A percentile compares a stretch with the other conserved stretches of the same genome.
Conservation (phyloP, 345 rosid species). For the Cardamine occulta region DNA sequence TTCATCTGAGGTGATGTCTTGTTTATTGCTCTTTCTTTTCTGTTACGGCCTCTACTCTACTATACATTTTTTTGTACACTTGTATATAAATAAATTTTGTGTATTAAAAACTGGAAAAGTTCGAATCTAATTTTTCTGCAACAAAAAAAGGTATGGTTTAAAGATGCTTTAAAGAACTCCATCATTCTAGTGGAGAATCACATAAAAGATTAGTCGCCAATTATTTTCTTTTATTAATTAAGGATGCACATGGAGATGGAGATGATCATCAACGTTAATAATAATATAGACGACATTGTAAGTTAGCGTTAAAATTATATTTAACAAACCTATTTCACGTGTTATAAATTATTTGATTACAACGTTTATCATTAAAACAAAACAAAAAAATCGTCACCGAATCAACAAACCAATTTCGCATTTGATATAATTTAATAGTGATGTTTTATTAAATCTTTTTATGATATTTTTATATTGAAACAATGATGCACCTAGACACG, state of each 20-base stretch:
- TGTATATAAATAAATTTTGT: neutral
- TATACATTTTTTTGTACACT: neutral
- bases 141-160: constrained; percentile 3
- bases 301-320: neutral
- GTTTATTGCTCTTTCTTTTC: neutral
- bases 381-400: neutral
- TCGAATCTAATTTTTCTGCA: neutral
- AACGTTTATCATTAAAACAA: neutral
- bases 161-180: constrained; percentile 25
- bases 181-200: constrained; percentile 39
- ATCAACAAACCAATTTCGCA: neutral
- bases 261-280: constrained; percentile 2
- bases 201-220: constrained; percentile 20
- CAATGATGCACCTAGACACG: constrained; percentile 35
- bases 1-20: neutral
- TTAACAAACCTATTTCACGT: constrained; percentile 14
- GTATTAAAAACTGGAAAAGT: neutral
- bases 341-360: neutral
- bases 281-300: neutral
- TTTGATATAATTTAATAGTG: neutral
- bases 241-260: constrained; percentile 33
- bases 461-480: neutral
- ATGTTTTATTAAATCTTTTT: neutral
- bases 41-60: no score
- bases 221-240: neutral